Percentiles rank a stretch among this genome's conserved stretches.
Evolutionary conservation across 2,329 filamentous ascomycete species (phyloP).

Genomic region (Trichoderma breve): DNA sequence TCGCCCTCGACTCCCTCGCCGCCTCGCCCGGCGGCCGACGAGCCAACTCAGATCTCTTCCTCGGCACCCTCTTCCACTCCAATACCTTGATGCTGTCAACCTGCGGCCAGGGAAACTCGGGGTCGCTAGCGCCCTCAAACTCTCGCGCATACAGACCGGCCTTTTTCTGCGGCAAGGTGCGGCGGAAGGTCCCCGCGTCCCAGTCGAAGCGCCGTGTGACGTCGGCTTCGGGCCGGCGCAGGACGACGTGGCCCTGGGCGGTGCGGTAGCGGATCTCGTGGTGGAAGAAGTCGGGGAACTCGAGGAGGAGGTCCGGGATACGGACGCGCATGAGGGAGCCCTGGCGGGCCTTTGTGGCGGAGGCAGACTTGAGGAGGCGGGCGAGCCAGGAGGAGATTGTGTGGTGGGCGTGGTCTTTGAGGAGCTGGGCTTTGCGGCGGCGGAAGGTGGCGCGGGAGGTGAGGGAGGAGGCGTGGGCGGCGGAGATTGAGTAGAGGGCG

Average conservation of each 20-base stretch:
- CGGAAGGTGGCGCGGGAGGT: constrained; percentile 24
- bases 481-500: constrained; percentile 5
- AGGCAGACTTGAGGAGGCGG: constrained; percentile 30
- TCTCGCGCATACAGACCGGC: constrained; percentile 22
- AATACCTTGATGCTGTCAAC: constrained; percentile 26
- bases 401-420: constrained; percentile 35
- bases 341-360: constrained; percentile 26
- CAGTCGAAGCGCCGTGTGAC: constrained; percentile 26
- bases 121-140: constrained; percentile 20
- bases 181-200: constrained; percentile 22
- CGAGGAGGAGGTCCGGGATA: constrained; percentile 34
- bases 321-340: constrained; percentile 23
- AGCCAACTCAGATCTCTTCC: constrained; percentile 21
- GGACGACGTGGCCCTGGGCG: constrained; percentile 31
- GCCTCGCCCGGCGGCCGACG: constrained; percentile 25
- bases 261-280: constrained; percentile 34
- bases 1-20: constrained; percentile 21
- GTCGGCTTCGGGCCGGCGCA: constrained; percentile 26
- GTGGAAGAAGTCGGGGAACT: constrained; percentile 37
- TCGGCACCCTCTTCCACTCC: constrained; percentile 29
- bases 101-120: constrained; percentile 29
- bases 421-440: constrained; percentile 31
- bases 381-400: constrained; percentile 31
- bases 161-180: constrained; percentile 31
- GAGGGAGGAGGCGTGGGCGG: not conserved